phyloP scores from a whole-genome alignment of 179 eudicot species.

The Heliamphora pulchella region DNA sequence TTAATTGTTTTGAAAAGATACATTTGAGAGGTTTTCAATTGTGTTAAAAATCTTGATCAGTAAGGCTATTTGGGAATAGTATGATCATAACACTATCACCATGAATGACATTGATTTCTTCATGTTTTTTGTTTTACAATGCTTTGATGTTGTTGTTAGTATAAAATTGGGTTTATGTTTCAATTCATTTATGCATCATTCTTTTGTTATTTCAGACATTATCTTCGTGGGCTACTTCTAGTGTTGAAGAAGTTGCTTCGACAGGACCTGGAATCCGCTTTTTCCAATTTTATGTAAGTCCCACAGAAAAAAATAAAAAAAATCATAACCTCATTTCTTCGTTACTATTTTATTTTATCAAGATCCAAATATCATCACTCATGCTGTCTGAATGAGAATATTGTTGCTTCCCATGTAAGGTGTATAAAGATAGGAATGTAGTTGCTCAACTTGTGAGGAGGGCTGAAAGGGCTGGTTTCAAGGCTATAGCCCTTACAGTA shows the following conservation, averaged over 20 bases:
- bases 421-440: slow-evolving; percentile 73
- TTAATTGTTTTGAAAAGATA: background rate
- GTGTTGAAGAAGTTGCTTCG: slow-evolving; percentile 99
- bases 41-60: background rate
- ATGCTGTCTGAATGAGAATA: background rate
- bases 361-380: slow-evolving; percentile 1
- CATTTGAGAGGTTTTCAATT: background rate
- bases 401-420: slow-evolving; percentile 33
- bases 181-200: slow-evolving; percentile 8
- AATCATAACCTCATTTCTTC: background rate
- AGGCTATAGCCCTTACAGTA: slow-evolving; percentile 97
- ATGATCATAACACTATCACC: no score
- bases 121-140: background rate
- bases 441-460: slow-evolving; percentile 96
- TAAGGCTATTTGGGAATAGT: no score
- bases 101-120: background rate
- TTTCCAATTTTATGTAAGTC: slow-evolving; percentile 97
- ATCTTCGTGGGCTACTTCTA: slow-evolving; percentile 98
- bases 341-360: background rate
- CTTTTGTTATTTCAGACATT: slow-evolving; percentile 54
- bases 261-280: slow-evolving; percentile 98
- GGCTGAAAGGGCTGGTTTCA: slow-evolving; percentile 98
- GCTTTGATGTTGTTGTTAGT: background rate
- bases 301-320: background rate
- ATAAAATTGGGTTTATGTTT: background rate